phyloP scores from a whole-genome alignment of 441 rosid genomes.

The Populus hybrid region DNA sequence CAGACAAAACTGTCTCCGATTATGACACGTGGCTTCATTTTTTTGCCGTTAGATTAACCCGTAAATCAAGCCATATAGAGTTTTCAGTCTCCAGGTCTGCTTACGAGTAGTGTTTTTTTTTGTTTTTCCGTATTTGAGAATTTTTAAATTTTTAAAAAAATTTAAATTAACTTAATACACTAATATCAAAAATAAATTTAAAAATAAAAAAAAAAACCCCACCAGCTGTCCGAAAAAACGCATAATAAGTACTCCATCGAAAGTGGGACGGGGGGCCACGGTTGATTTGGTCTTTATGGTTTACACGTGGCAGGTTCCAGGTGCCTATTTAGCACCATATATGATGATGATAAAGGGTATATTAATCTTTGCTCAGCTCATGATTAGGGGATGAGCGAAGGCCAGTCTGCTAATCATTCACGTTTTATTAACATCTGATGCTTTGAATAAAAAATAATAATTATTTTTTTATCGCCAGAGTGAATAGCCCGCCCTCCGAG shows the following conservation, averaged over 20 bases:
- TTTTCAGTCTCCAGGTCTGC: too few species aligned
- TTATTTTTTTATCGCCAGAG: too few species aligned
- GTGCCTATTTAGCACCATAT: not conserved
- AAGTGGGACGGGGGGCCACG: not conserved
- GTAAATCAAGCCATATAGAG: not conserved
- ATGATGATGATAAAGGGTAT: not conserved
- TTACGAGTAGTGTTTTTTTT: too few species aligned
- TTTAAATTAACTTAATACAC: too few species aligned
- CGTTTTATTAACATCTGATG: not conserved
- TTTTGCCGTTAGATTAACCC: not conserved
- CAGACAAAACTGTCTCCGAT: too few species aligned
- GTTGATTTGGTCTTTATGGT: not conserved
- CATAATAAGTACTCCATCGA: not conserved
- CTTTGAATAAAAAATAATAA: not conserved
- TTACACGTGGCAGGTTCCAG: not conserved
- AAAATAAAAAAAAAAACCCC: not conserved
- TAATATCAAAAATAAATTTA: too few species aligned
- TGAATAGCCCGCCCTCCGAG: not conserved
- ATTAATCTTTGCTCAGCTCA: not conserved
- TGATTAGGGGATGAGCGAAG: not conserved
- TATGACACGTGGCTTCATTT: not conserved
- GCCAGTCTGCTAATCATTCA: not conserved
- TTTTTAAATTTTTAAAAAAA: too few species aligned
- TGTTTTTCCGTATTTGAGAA: too few species aligned
- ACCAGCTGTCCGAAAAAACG: not conserved